Base-by-base conservation (phyloP, 768 basidiomycete species). In the Suillus plorans region DNA sequence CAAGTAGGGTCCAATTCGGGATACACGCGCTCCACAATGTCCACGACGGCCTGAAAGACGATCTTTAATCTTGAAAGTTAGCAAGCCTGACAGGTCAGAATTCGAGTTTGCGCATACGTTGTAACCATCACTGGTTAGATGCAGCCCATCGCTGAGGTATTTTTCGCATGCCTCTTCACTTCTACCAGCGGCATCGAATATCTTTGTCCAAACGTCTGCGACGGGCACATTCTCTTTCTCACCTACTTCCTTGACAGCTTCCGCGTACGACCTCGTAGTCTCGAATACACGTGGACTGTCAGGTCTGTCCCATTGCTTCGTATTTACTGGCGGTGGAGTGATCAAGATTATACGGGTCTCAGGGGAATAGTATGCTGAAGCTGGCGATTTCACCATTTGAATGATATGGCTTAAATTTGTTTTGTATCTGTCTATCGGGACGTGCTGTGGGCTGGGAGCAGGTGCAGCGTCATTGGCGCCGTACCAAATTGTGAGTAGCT, bases 381-480 rank as follows among this genome's bases (percentile, higher is more conserved):
- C 74, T 0, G 90, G 84, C 3, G 85, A 84, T 58, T 80, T 85
- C 55, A 94, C 81, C 72, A 88, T 80, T 44, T 81, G 70, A 64
- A 96, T 78, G 70, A 96, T 85, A 36, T 80, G 74, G 57, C 74
- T 74, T 52, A 97, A 78, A 72, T 95, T 95, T 59, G 77, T 73
- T 41, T 78, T 82, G 80, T 87, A 97, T 57, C 80, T 79, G 22
- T 80, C 75, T 34, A 92, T 77, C 4, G 94, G 89, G 52, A 96
- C 90, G 72, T 94, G 90, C 71, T 97, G 95, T 18, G 80, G 76
- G 22, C 83, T 86, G 0, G 84, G 84, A 36, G 78, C 74, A 59
- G 92, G 80, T 68, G 85, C 86, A 7, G 95, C 86, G 74, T 98
- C 95, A 77, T 98, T 98, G 18, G 89, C 89, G 57, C 95, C 95